phyloP scores from a whole-genome alignment of 768 basidiomycete genomes.

The Termitomyces sp. region DNA sequence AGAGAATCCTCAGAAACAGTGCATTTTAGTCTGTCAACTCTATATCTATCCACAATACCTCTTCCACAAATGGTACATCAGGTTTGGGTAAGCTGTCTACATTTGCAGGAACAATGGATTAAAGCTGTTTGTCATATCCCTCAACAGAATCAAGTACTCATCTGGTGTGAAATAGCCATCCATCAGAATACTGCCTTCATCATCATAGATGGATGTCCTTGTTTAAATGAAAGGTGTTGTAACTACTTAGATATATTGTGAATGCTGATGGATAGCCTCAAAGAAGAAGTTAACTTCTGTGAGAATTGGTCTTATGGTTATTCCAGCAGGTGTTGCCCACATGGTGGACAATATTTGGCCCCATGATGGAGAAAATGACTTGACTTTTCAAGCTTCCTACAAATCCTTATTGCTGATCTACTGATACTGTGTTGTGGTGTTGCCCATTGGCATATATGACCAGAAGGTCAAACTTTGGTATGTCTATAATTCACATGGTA shows the following conservation, averaged over 20 bases:
- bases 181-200: background rate
- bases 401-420: no score
- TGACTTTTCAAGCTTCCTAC: no score
- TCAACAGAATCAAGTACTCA: constrained; percentile 48
- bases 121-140: constrained; percentile 45
- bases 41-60: no score
- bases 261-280: no score
- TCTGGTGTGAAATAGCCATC: constrained; percentile 28
- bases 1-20: no score
- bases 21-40: background rate
- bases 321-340: constrained; percentile 17
- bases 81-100: background rate
- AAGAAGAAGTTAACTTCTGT: no score
- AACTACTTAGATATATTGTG: background rate
- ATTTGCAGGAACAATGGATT: constrained; percentile 22
- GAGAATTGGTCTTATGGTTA: background rate
- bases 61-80: background rate
- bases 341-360: constrained; percentile 35
- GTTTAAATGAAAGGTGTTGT: background rate
- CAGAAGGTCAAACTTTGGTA: no score
- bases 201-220: background rate
- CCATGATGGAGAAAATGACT: constrained; percentile 20
- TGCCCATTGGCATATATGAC: no score
- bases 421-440: no score
- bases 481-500: no score